Conservation (phyloP, 2,329 filamentous ascomycete species). For the Diaporthe eres region DNA sequence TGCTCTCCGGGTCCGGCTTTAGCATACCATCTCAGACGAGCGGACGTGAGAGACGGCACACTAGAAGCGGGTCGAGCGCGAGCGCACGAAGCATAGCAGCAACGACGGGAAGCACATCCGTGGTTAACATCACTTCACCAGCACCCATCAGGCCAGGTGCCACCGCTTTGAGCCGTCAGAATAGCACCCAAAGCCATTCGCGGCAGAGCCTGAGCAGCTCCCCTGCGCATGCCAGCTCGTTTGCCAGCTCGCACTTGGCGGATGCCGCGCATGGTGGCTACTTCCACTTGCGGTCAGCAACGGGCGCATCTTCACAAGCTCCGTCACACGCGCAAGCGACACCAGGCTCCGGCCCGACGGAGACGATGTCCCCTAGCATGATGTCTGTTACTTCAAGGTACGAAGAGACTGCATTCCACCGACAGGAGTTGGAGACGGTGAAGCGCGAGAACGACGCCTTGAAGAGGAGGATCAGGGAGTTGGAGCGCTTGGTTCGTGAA, state of each 20-base stretch:
- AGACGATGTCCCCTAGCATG: constrained; percentile 66
- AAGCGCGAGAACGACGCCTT: constrained; percentile 76
- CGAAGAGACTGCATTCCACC: constrained; percentile 73
- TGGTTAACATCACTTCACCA: constrained; percentile 61
- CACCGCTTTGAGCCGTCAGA: constrained; percentile 65
- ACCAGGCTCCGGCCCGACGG: constrained; percentile 53
- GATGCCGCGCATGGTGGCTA: constrained; percentile 53
- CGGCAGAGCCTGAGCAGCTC: constrained; percentile 66
- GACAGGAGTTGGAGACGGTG: constrained; percentile 71
- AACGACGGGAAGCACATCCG: constrained; percentile 55
- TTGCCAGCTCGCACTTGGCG: constrained; percentile 60
- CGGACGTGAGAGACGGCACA: constrained; percentile 61
- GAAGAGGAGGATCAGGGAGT: constrained; percentile 72
- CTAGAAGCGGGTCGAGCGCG: constrained; percentile 71
- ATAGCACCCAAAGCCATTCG: constrained; percentile 63
- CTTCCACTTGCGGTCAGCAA: constrained; percentile 49
- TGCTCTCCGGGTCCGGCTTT: constrained; percentile 71
- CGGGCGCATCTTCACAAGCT: constrained; percentile 49
- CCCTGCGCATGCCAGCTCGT: constrained; percentile 61
- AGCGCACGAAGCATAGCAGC: constrained; percentile 67
- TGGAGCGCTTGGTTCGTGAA: constrained; percentile 70
- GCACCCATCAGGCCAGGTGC: constrained; percentile 57
- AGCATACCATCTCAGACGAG: constrained; percentile 65
- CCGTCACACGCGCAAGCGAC: constrained; percentile 58
- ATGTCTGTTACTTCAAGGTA: constrained; percentile 71